Evolutionary conservation across 768 basidiomycete genomes (phyloP).

Genomic region (Lentinula aciculospora): DNA sequence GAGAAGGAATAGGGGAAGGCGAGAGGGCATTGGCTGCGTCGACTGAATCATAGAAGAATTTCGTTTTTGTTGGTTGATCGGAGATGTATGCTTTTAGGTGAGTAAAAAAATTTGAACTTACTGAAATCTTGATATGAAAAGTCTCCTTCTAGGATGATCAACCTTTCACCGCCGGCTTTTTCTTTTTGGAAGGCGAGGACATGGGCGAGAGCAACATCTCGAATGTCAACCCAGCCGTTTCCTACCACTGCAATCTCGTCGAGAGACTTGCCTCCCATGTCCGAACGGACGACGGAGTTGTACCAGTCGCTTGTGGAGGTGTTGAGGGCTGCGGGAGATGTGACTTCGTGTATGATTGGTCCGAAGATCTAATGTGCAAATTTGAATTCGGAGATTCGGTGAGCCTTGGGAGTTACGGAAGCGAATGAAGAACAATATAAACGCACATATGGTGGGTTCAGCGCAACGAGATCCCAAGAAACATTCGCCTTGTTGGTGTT

Average conservation of each 20-base stretch:
- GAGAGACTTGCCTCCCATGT: conserved; percentile 16
- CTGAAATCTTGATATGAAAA: conserved; percentile 18
- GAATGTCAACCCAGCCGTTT: conserved; percentile 35
- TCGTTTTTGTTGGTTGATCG: neutral
- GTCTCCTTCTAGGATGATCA: conserved; percentile 35
- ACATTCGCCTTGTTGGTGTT: conserved; percentile 25
- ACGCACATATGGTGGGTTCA: conserved; percentile 33
- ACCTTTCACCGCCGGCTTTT: conserved; percentile 46
- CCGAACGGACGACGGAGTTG: conserved; percentile 21
- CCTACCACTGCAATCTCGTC: conserved; percentile 18
- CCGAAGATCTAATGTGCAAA: neutral
- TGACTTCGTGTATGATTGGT: conserved; percentile 7
- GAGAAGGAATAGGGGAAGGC: conserved; percentile 18
- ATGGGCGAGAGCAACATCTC: conserved; percentile 50
- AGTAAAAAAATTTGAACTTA: conserved; percentile 8
- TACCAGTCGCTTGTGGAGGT: conserved; percentile 29
- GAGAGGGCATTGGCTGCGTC: conserved; percentile 24
- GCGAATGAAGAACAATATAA: neutral
- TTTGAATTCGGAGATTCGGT: neutral
- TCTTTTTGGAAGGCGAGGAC: conserved; percentile 39
- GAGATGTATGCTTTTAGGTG: neutral
- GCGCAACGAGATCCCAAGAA: conserved; percentile 31
- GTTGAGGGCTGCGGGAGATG: conserved; percentile 21
- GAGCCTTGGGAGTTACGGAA: neutral
- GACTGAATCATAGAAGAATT: conserved; percentile 17